Evolutionary conservation across 257 asterid genomes (phyloP).

Genomic region (Craterostigma plantagineum): DNA sequence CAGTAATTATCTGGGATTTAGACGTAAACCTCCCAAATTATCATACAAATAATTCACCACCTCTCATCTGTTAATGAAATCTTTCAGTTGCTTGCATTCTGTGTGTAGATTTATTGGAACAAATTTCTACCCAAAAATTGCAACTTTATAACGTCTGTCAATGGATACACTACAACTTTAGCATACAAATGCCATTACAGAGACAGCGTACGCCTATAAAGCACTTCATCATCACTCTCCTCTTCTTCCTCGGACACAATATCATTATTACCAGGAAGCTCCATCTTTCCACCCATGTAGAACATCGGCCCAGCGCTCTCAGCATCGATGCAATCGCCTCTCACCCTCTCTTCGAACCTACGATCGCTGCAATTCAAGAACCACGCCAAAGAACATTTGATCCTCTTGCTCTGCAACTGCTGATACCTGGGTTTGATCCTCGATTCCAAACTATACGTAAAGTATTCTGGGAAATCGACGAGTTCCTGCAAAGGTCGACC

Average conservation of each 20-base stretch:
- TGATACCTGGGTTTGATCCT: slow-evolving; percentile 79
- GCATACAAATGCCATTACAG: slow-evolving; percentile 15
- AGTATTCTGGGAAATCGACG: slow-evolving; percentile 76
- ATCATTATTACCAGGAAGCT: slow-evolving; percentile 49
- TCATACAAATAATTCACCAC: too few species aligned
- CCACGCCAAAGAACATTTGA: slow-evolving; percentile 77
- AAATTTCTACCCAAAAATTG: too few species aligned
- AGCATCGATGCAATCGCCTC: slow-evolving; percentile 65
- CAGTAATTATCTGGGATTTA: too few species aligned
- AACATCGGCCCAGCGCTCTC: slow-evolving; percentile 68
- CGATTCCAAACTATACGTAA: slow-evolving; percentile 73
- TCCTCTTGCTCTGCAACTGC: slow-evolving; percentile 56
- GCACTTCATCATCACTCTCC: slow-evolving; percentile 79
- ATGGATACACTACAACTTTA: too few species aligned
- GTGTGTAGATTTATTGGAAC: too few species aligned
- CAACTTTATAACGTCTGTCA: too few species aligned
- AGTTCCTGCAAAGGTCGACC: slow-evolving; percentile 52
- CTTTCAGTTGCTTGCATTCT: too few species aligned
- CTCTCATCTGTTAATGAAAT: too few species aligned
- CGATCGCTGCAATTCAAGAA: slow-evolving; percentile 84
- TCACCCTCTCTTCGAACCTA: slow-evolving; percentile 78
- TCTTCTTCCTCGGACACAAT: slow-evolving; percentile 55
- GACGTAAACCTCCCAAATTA: too few species aligned
- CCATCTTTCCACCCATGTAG: slow-evolving; percentile 71
- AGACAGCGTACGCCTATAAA: slow-evolving; percentile 72